phyloP scores from a whole-genome alignment of 2,329 filamentous ascomycete species.

The Elsinoe ampelina region DNA sequence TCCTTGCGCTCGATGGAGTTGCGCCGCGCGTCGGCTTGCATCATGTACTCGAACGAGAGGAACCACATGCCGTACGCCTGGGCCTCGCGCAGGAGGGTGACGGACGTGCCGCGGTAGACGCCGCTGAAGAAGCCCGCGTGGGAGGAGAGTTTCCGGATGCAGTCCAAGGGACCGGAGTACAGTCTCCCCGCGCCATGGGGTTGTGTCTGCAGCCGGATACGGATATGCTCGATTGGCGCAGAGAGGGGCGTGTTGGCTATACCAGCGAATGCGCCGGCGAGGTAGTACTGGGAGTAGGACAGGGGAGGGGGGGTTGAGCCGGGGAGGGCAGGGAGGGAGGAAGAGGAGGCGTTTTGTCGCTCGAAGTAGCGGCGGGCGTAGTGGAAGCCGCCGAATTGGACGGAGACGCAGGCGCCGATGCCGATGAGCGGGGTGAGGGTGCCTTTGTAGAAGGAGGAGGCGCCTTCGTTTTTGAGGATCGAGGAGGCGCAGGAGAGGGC shows the following conservation, averaged over 20 bases:
- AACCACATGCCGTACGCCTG: conserved; percentile 97
- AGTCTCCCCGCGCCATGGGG: conserved; percentile 73
- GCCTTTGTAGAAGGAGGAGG: conserved; percentile 94
- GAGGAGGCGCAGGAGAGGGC: conserved; percentile 71
- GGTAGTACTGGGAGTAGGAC: conserved; percentile 78
- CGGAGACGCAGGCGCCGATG: conserved; percentile 92
- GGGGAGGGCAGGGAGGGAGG: conserved; percentile 20
- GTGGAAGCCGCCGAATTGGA: conserved; percentile 97
- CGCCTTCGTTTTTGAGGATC: conserved; percentile 81
- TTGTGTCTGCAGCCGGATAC: conserved; percentile 92
- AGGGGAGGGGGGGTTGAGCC: conserved; percentile 42
- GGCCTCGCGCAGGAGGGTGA: conserved; percentile 81
- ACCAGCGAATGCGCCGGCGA: conserved; percentile 83
- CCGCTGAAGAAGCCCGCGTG: conserved; percentile 61
- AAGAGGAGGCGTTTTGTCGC: conserved; percentile 51
- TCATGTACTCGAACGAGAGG: conserved; percentile 86
- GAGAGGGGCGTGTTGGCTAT: conserved; percentile 83
- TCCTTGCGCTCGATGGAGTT: conserved; percentile 68
- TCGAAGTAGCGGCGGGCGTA: conserved; percentile 81
- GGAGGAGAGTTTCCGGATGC: conserved; percentile 70
- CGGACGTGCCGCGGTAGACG: conserved; percentile 77
- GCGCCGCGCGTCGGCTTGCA: conserved; percentile 77
- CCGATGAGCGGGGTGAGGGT: conserved; percentile 89
- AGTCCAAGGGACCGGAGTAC: conserved; percentile 80
- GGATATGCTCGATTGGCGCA: conserved; percentile 89